Conservation (phyloP, 2,329 filamentous ascomycete genomes). For the Botrytis elliptica region DNA sequence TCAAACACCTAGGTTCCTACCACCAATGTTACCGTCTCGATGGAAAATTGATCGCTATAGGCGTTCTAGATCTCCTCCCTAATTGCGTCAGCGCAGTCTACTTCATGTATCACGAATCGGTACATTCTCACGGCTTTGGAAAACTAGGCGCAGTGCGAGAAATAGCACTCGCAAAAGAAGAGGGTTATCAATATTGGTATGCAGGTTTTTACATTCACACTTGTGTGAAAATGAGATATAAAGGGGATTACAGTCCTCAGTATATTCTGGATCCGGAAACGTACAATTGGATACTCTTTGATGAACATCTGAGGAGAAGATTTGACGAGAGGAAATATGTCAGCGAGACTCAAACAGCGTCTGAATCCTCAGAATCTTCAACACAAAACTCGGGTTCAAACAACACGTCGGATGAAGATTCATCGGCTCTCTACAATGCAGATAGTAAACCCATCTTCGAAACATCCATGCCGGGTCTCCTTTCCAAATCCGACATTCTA, state of each 20-base stretch:
- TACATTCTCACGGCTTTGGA: conserved; percentile 67
- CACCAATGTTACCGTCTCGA: conserved; percentile 82
- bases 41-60: conserved; percentile 71
- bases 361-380: conserved; percentile 5
- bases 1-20: conserved; percentile 65
- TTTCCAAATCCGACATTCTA: conserved; percentile 53
- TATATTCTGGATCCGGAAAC: conserved; percentile 69
- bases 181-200: conserved; percentile 77
- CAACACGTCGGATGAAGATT: not conserved
- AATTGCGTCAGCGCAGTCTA: conserved; percentile 79
- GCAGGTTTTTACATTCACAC: conserved; percentile 79
- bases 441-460: conserved; percentile 51
- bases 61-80: conserved; percentile 74
- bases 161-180: conserved; percentile 66
- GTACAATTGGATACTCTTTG: conserved; percentile 59
- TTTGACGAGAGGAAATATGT: conserved; percentile 35
- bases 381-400: conserved; percentile 15
- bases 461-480: conserved; percentile 64
- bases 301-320: conserved; percentile 53
- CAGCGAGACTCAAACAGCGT: conserved; percentile 15
- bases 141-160: conserved; percentile 75
- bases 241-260: conserved; percentile 74
- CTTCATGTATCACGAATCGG: conserved; percentile 76
- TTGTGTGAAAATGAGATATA: conserved; percentile 82
- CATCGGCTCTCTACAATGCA: conserved; percentile 26